Conservation (phyloP, 306 rosid species). For the Trifolium subterraneum region DNA sequence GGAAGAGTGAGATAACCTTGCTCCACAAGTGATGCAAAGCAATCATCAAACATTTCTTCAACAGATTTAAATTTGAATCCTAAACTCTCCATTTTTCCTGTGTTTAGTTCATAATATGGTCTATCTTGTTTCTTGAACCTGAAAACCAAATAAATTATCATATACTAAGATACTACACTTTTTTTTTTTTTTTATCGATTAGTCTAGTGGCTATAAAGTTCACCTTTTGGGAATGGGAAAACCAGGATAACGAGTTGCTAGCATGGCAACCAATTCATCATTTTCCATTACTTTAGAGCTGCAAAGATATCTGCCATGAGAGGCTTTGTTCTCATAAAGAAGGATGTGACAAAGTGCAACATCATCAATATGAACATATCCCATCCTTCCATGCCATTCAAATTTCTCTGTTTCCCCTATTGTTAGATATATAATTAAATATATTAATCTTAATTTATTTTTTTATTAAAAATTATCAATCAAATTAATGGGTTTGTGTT, state of each 20-base stretch:
- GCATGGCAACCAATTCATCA: conserved; percentile 54
- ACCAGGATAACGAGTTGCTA: conserved; percentile 62
- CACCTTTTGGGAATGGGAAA: conserved; percentile 72
- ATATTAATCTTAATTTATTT: neutral
- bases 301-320: conserved; percentile 75
- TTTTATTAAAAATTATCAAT: neutral
- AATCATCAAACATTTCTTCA: conserved; percentile 84
- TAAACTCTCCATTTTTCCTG: conserved; percentile 55
- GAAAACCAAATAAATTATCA: conserved; percentile 36
- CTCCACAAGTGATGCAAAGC: conserved; percentile 66
- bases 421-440: neutral
- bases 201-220: too few relatives aligned
- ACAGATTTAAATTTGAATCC: conserved; percentile 72
- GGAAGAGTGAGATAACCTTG: conserved; percentile 51
- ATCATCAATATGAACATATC: conserved; percentile 85
- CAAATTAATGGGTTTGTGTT: neutral
- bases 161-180: too few relatives aligned
- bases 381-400: conserved; percentile 78
- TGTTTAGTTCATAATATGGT: conserved; percentile 64
- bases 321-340: conserved; percentile 58
- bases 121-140: conserved; percentile 64
- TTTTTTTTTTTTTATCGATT: too few relatives aligned
- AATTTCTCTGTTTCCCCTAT: conserved; percentile 73
- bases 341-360: conserved; percentile 73
- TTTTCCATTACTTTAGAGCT: conserved; percentile 61